phyloP scores from a whole-genome alignment of 1,139 yeast species.

The Suhomyces ambrosiae region DNA sequence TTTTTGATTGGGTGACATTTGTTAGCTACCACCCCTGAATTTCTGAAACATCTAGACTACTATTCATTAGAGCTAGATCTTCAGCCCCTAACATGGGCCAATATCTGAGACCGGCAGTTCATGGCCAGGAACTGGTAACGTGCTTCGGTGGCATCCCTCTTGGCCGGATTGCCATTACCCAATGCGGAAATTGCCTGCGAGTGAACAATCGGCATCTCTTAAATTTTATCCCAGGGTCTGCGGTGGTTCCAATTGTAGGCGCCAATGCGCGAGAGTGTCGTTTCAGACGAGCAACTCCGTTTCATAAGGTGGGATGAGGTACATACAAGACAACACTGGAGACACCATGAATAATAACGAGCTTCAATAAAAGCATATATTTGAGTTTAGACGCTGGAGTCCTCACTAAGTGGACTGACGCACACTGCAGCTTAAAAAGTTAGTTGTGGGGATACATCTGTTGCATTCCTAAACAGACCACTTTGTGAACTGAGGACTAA shows the following conservation, averaged over 20 bases:
- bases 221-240: conserved; percentile 1
- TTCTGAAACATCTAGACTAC: too few relatives aligned
- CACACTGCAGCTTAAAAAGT: neutral
- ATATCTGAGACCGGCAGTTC: too few relatives aligned
- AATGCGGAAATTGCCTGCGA: conserved; percentile 1
- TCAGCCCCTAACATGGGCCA: too few relatives aligned
- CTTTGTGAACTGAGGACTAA: neutral
- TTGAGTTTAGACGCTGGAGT: too few relatives aligned
- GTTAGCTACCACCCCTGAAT: too few relatives aligned
- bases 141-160: neutral
- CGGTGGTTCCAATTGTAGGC: neutral
- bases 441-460: neutral
- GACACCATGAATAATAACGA: too few relatives aligned
- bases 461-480: neutral
- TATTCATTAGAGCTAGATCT: too few relatives aligned
- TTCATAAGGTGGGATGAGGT: too few relatives aligned
- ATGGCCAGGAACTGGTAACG: neutral
- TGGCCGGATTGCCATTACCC: neutral
- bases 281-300: too few relatives aligned
- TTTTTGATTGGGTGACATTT: too few relatives aligned
- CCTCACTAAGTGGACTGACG: conserved; percentile 1
- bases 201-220: conserved; percentile 1
- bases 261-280: neutral
- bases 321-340: too few relatives aligned
- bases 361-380: too few relatives aligned